These are phyloP conservation scores for Teratosphaeriaceae sp. DNA, from an alignment of 2,329 filamentous ascomycete species.

Conservation along the genomic window DNA sequence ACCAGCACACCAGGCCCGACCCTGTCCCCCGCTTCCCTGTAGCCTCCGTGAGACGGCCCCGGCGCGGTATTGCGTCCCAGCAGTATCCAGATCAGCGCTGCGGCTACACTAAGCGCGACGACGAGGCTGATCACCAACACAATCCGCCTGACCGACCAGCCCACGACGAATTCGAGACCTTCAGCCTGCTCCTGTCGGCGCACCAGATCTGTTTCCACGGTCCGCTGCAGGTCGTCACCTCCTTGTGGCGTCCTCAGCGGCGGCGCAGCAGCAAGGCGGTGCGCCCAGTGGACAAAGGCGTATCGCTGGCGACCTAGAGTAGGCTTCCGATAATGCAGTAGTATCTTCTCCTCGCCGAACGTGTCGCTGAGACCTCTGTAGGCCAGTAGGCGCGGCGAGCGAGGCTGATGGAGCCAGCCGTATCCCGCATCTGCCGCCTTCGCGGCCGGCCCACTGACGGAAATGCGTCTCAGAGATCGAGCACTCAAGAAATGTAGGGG, in stretches of 20 bases:
- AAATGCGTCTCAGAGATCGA: conserved; percentile 25
- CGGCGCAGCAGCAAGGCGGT: conserved; percentile 26
- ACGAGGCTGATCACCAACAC: conserved; percentile 22
- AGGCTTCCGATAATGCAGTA: conserved; percentile 30
- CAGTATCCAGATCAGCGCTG: conserved; percentile 31
- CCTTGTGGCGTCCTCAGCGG: conserved; percentile 2
- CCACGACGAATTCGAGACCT: conserved; percentile 31
- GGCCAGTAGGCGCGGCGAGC: conserved; percentile 24
- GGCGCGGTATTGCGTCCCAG: conserved; percentile 23
- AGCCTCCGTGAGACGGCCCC: conserved; percentile 18
- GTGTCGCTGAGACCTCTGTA: conserved; percentile 26
- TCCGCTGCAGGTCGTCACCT: conserved; percentile 6
- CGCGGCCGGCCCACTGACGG: conserved; percentile 19
- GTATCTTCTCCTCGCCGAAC: conserved; percentile 35
- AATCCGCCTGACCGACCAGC: conserved; percentile 28
- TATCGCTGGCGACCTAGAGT: conserved; percentile 30
- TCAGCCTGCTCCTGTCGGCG: conserved; percentile 22
- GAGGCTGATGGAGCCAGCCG: conserved; percentile 23
- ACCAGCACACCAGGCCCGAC: conserved; percentile 29
- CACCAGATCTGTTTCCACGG: conserved; percentile 11
- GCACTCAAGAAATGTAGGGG: conserved; percentile 25
- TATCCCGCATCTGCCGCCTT: conserved; percentile 22
- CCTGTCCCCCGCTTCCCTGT: conserved; percentile 27
- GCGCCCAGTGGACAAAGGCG: conserved; percentile 40
- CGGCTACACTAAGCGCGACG: conserved; percentile 24